Evolutionary conservation across 2,329 filamentous ascomycete genomes (phyloP).

Genomic region (Colletotrichum falcatum): DNA sequence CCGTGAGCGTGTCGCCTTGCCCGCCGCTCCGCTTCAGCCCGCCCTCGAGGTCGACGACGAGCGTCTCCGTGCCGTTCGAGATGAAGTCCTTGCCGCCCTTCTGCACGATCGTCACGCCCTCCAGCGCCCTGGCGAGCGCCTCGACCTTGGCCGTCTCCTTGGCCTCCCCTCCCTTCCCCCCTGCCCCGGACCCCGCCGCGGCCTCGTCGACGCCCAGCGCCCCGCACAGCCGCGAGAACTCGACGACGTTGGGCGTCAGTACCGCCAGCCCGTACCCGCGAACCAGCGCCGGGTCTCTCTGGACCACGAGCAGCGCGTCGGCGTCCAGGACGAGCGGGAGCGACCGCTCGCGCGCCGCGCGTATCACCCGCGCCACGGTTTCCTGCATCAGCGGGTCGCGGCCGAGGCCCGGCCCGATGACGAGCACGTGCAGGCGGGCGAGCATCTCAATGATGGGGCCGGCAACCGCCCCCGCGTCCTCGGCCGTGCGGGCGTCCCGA

Average conservation of each 20-base stretch:
- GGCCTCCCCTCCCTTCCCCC: background rate
- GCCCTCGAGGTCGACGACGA: constrained; percentile 81
- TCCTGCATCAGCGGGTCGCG: constrained; percentile 91
- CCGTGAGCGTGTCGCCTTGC: constrained; percentile 95
- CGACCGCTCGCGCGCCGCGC: constrained; percentile 76
- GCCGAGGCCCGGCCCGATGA: constrained; percentile 92
- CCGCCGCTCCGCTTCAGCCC: constrained; percentile 92
- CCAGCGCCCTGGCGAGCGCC: constrained; percentile 78
- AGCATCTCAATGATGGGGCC: constrained; percentile 82
- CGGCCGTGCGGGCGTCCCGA: constrained; percentile 58
- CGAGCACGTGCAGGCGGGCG: constrained; percentile 87
- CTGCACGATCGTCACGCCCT: constrained; percentile 90
- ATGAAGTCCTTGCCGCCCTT: constrained; percentile 89
- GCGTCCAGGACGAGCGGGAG: constrained; percentile 93
- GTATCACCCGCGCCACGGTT: constrained; percentile 82
- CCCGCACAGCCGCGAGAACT: constrained; percentile 87
- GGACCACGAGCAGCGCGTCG: constrained; percentile 85
- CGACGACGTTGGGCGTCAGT: constrained; percentile 93
- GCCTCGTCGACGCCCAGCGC: constrained; percentile 74
- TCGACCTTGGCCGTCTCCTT: constrained; percentile 64
- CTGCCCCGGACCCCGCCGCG: constrained; percentile 44
- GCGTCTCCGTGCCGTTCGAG: constrained; percentile 80
- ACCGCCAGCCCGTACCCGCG: constrained; percentile 86
- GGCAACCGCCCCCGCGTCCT: constrained; percentile 69
- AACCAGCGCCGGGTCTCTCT: constrained; percentile 80